These are phyloP conservation scores for Lentinula novae-zelandiae DNA, from an alignment of 1,284 basidiomycete species.

Conservation along the genomic window DNA sequence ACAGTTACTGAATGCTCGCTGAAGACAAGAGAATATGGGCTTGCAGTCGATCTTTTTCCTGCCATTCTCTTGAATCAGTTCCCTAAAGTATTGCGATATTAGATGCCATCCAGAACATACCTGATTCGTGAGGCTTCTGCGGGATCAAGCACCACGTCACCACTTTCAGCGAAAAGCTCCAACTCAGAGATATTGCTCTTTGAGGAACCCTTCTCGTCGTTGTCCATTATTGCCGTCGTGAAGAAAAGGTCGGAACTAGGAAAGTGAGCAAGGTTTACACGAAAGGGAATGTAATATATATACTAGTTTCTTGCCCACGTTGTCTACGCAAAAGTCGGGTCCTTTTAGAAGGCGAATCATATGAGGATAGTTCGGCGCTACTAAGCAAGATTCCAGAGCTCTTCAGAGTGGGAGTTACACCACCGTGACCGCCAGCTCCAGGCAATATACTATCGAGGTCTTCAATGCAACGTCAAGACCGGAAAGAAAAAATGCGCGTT, in stretches of 20 bases:
- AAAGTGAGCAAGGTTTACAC: neutral
- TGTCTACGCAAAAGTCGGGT: neutral
- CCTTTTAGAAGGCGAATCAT: too few relatives aligned
- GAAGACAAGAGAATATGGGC: constrained; percentile 58
- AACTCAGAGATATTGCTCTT: neutral
- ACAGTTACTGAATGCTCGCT: constrained; percentile 62
- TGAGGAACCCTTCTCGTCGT: neutral
- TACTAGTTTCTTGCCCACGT: neutral
- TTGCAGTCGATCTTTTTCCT: constrained; percentile 60
- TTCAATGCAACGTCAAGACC: too few relatives aligned
- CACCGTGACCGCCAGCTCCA: too few relatives aligned
- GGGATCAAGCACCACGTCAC: constrained; percentile 41
- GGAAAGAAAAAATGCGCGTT: too few relatives aligned
- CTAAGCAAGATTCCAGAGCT: too few relatives aligned
- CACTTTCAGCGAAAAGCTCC: constrained; percentile 40
- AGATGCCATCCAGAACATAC: constrained; percentile 24
- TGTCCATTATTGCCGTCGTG: neutral
- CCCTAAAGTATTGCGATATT: neutral
- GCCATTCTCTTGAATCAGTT: neutral
- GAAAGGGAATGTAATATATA: neutral
- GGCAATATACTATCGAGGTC: too few relatives aligned
- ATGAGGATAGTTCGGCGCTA: too few relatives aligned
- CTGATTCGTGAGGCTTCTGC: constrained; percentile 48
- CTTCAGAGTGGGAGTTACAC: too few relatives aligned
- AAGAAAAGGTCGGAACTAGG: neutral